Evolutionary conservation across 345 rosid species (phyloP).

Genomic region (Hypericum androsaemum): DNA sequence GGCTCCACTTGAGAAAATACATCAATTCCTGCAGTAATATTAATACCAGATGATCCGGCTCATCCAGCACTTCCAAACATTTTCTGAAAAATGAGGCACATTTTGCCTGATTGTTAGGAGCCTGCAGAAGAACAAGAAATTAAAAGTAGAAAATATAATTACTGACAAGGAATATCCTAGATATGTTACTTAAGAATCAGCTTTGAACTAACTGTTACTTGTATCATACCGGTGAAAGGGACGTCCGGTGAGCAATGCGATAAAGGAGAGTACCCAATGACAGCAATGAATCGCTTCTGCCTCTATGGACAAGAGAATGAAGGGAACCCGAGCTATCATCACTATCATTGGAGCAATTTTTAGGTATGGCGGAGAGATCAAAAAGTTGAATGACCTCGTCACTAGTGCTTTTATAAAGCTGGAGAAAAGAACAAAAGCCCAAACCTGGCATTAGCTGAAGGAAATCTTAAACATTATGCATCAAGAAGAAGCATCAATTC

Average conservation of each 20-base stretch:
- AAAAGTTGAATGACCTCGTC: slow-evolving; percentile 91
- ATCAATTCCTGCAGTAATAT: slow-evolving; percentile 7
- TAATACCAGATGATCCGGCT: slow-evolving; percentile 74
- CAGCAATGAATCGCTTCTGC: slow-evolving; percentile 62
- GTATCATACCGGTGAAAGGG: slow-evolving; percentile 64
- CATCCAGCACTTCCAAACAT: slow-evolving; percentile 76
- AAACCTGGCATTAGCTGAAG: background rate
- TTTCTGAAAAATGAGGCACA: slow-evolving; percentile 73
- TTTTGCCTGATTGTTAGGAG: slow-evolving; percentile 53
- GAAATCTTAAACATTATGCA: background rate
- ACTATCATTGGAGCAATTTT: slow-evolving; percentile 39
- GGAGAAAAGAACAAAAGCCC: slow-evolving; percentile 19
- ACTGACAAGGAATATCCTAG: background rate
- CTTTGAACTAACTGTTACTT: slow-evolving; percentile 1
- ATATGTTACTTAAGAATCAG: too few relatives aligned
- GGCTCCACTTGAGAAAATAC: background rate
- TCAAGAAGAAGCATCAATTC: slow-evolving; percentile 4
- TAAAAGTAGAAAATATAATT: slow-evolving; percentile 10
- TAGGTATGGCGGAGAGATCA: slow-evolving; percentile 80
- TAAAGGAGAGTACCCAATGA: slow-evolving; percentile 86
- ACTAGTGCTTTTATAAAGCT: slow-evolving; percentile 90
- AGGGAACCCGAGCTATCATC: slow-evolving; percentile 44
- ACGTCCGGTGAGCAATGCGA: slow-evolving; percentile 86
- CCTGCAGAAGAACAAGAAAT: slow-evolving; percentile 34
- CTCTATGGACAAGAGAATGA: slow-evolving; percentile 50